These are phyloP conservation scores for Claviceps capensis DNA, from an alignment of 2,329 filamentous ascomycete species.

Conservation along the genomic window DNA sequence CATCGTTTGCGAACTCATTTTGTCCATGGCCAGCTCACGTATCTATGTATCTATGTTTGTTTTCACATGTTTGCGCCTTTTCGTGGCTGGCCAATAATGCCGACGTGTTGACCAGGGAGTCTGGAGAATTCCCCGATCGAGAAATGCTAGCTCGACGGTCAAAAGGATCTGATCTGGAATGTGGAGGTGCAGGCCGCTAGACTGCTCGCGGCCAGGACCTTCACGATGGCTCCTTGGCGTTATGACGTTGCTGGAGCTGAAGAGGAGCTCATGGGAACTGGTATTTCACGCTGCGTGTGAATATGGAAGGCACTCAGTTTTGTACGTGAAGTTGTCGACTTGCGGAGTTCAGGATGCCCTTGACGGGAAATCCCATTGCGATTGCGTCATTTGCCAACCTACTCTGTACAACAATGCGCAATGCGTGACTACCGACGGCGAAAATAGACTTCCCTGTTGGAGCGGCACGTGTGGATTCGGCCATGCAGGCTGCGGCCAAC, in stretches of 20 bases:
- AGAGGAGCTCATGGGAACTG: too few relatives aligned
- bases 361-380: too few relatives aligned
- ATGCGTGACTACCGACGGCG: too few relatives aligned
- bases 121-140: not conserved
- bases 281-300: too few relatives aligned
- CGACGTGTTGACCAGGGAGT: not conserved
- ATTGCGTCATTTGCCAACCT: too few relatives aligned
- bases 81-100: not conserved
- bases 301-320: too few relatives aligned
- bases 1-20: too few relatives aligned
- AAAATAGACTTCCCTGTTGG: not conserved
- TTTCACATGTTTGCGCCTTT: not conserved
- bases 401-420: too few relatives aligned
- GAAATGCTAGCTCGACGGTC: not conserved
- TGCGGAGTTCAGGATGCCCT: too few relatives aligned
- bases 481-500: conserved; percentile 3
- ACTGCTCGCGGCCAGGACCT: not conserved
- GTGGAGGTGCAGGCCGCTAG: not conserved
- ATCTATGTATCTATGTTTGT: not conserved
- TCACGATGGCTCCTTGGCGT: not conserved
- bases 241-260: too few relatives aligned
- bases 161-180: not conserved
- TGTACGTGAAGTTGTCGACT: too few relatives aligned
- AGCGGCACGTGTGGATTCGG: conserved; percentile 1
- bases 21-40: too few relatives aligned